Evolutionary conservation across 2,329 filamentous ascomycete genomes (phyloP).

Genomic region (Nannizziopsis barbatae): DNA sequence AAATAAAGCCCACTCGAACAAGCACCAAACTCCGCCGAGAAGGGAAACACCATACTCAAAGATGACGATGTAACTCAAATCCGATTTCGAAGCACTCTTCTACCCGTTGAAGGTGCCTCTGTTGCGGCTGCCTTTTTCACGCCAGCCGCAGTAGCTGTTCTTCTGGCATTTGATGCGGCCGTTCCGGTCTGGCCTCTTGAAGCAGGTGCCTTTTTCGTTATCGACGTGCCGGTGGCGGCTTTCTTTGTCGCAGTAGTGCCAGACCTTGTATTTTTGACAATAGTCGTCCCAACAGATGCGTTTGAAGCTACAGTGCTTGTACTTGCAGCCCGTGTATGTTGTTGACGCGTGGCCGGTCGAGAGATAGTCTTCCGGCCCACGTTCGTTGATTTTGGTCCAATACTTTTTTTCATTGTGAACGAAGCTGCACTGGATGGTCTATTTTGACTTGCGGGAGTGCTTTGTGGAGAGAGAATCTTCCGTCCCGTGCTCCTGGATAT

Average conservation of each 20-base stretch:
- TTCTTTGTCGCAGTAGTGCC: conserved; percentile 23
- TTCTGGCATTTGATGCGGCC: conserved; percentile 25
- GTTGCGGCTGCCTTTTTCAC: conserved; percentile 26
- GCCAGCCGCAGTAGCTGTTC: conserved; percentile 25
- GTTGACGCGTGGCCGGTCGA: conserved; percentile 31
- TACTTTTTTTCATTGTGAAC: conserved; percentile 2
- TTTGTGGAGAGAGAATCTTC: conserved; percentile 7
- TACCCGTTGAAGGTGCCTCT: conserved; percentile 26
- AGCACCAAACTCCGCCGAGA: not conserved
- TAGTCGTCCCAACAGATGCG: conserved; percentile 30
- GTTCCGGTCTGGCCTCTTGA: conserved; percentile 18
- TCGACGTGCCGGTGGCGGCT: conserved; percentile 12
- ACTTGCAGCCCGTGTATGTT: conserved; percentile 28
- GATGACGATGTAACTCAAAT: conserved; percentile 18
- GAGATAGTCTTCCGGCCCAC: conserved; percentile 22
- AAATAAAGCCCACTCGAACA: not conserved
- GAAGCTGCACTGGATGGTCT: conserved; percentile 9
- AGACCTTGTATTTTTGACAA: conserved; percentile 23
- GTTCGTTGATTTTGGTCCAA: conserved; percentile 1
- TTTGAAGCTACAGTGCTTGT: conserved; percentile 26
- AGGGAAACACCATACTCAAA: not conserved
- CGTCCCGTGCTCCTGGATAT: conserved; percentile 1
- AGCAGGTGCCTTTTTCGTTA: conserved; percentile 5
- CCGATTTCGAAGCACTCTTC: conserved; percentile 34
- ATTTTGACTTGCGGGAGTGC: not conserved